phyloP scores from a whole-genome alignment of 2,329 filamentous ascomycete genomes.

The Colletotrichum destructivum region DNA sequence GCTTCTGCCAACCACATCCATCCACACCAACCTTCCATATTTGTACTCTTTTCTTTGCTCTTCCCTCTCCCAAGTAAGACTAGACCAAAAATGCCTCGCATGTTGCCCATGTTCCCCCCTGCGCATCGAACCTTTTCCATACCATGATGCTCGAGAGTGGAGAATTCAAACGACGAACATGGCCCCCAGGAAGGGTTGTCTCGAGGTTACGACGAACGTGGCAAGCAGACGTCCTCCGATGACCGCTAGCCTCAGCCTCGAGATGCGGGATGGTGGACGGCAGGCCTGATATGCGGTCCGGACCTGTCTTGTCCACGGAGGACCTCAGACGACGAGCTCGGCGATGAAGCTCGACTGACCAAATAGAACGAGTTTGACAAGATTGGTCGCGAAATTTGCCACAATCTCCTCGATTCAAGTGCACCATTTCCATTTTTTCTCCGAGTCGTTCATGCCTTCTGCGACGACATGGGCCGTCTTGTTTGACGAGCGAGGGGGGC shows the following conservation, averaged over 20 bases:
- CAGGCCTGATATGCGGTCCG: not conserved
- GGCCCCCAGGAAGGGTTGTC: slow-evolving; percentile 39
- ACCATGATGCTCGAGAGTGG: slow-evolving; percentile 18
- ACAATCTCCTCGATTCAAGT: not conserved
- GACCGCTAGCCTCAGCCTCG: slow-evolving; percentile 17
- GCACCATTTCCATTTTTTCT: not conserved
- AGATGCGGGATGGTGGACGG: slow-evolving; percentile 13
- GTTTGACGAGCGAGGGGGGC: not conserved
- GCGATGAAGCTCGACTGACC: not conserved
- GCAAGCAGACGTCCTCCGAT: slow-evolving; percentile 48
- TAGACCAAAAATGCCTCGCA: not conserved
- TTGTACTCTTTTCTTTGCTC: not conserved
- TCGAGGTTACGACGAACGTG: slow-evolving; percentile 53
- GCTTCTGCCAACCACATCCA: not conserved
- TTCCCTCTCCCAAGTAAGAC: slow-evolving; percentile 1
- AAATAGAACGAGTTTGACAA: slow-evolving; percentile 16
- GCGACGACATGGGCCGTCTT: slow-evolving; percentile 1
- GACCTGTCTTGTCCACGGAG: not conserved
- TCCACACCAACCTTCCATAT: slow-evolving; percentile 6
- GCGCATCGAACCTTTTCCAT: too few species aligned
- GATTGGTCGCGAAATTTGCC: not conserved
- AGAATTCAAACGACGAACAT: slow-evolving; percentile 19
- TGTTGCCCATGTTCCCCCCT: too few species aligned
- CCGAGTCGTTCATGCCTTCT: not conserved
- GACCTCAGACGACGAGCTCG: not conserved